A percentile compares a stretch with the other conserved stretches of the same genome.
These are phyloP conservation scores for Quercus phellos DNA, from an alignment of 331 rosid genomes.

Conservation along the genomic window DNA sequence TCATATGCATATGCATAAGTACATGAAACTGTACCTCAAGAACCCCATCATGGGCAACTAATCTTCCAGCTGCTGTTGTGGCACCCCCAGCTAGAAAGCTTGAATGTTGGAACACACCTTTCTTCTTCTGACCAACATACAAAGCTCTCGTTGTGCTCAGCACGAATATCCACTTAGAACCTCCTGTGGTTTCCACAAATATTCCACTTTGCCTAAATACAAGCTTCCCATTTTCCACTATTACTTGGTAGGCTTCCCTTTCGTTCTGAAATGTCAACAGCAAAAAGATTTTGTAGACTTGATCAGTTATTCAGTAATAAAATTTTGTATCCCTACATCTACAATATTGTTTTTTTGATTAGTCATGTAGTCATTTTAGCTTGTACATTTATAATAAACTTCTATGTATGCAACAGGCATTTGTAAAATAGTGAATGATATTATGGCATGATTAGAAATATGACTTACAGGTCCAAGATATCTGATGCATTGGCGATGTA, in stretches of 20 bases:
- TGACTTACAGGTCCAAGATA: conserved; percentile 86
- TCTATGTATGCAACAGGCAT: neutral
- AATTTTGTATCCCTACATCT: too few species aligned
- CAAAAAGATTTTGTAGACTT: neutral
- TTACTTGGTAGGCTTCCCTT: conserved; percentile 77
- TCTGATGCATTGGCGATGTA: conserved; percentile 76
- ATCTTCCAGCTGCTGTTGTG: conserved; percentile 92
- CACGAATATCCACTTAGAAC: conserved; percentile 91
- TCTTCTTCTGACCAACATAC: conserved; percentile 79
- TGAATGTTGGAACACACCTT: conserved; percentile 85
- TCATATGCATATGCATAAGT: too few species aligned
- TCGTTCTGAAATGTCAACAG: conserved; percentile 48
- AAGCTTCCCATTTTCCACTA: conserved; percentile 59
- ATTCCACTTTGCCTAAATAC: conserved; percentile 43
- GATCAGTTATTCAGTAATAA: neutral
- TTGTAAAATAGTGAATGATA: neutral
- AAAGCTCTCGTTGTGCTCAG: conserved; percentile 78
- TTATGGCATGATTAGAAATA: neutral
- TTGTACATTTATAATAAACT: neutral
- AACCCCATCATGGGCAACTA: conserved; percentile 61
- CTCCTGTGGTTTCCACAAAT: conserved; percentile 50
- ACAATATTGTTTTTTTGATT: too few species aligned
- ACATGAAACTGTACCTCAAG: conserved; percentile 49
- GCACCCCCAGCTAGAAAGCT: conserved; percentile 94
- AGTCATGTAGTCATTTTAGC: too few species aligned